Evolutionary conservation across 1,139 yeast genomes (phyloP).

Genomic region (Candida buenavistaensis): DNA sequence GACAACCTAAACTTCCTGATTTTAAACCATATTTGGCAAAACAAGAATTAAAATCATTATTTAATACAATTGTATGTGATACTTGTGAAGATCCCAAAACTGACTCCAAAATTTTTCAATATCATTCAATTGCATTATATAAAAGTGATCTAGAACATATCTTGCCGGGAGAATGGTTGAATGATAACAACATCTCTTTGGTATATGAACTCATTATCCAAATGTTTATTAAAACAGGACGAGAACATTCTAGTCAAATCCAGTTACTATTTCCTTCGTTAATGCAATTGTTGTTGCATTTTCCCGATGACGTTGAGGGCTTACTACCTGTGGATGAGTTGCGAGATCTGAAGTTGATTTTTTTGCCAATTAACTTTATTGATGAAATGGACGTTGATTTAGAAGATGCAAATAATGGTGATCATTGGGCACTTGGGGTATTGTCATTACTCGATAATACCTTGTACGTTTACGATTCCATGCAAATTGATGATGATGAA

Average conservation of each 20-base stretch:
- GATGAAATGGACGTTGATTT: conserved; percentile 31
- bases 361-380: conserved; percentile 41
- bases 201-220: conserved; percentile 54
- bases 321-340: conserved; percentile 36
- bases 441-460: conserved; percentile 30
- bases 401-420: conserved; percentile 39
- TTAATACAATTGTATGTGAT: conserved; percentile 15
- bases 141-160: conserved; percentile 37
- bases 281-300: conserved; percentile 40
- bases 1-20: conserved; percentile 1
- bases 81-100: conserved; percentile 9
- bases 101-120: conserved; percentile 37
- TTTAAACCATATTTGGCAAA: conserved; percentile 23
- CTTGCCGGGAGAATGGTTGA: conserved; percentile 66
- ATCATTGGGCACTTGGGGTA: conserved; percentile 46
- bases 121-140: conserved; percentile 41
- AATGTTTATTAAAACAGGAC: conserved; percentile 15
- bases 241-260: conserved; percentile 24
- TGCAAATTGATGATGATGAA: conserved; percentile 24
- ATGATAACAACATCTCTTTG: conserved; percentile 68
- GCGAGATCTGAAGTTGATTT: conserved; percentile 33
- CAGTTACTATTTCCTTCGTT: conserved; percentile 39
- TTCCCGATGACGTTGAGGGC: conserved; percentile 32
- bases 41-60: conserved; percentile 22
- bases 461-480: conserved; percentile 42